Evolutionary conservation across 2,329 filamentous ascomycete species (phyloP).

Genomic region (Boeremia lycopersici): DNA sequence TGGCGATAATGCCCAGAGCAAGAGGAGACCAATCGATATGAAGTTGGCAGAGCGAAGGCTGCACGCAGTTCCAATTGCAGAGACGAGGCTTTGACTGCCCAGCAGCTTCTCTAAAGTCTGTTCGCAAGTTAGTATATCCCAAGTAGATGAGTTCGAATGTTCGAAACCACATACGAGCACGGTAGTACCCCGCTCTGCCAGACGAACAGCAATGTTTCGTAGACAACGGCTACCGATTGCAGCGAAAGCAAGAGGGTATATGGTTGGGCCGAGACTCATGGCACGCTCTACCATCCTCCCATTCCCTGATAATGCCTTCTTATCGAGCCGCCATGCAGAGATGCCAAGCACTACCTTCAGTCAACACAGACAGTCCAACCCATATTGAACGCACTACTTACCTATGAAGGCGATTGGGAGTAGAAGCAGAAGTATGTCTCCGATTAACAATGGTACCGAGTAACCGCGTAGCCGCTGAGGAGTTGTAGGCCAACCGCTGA

Average conservation of each 20-base stretch:
- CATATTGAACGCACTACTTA: not conserved
- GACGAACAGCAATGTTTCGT: slow-evolving; percentile 3
- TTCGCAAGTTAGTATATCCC: not conserved
- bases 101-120: slow-evolving; percentile 15
- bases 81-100: slow-evolving; percentile 16
- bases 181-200: slow-evolving; percentile 6
- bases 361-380: not conserved
- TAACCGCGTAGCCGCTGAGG: too few species aligned
- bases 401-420: slow-evolving; percentile 12
- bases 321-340: not conserved
- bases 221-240: slow-evolving; percentile 11
- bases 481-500: too few species aligned
- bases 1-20: slow-evolving; percentile 7
- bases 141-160: not conserved
- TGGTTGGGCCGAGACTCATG: slow-evolving; percentile 12
- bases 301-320: not conserved
- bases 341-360: not conserved
- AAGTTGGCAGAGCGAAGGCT: slow-evolving; percentile 6
- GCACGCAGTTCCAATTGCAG: slow-evolving; percentile 8
- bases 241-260: slow-evolving; percentile 13
- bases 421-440: not conserved
- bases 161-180: not conserved
- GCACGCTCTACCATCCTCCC: slow-evolving; percentile 3
- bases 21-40: not conserved
- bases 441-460: too few species aligned